Evolutionary conservation across 495 filamentous ascomycete species (phyloP).

Genomic region (Penicillium macrosclerotiorum): DNA sequence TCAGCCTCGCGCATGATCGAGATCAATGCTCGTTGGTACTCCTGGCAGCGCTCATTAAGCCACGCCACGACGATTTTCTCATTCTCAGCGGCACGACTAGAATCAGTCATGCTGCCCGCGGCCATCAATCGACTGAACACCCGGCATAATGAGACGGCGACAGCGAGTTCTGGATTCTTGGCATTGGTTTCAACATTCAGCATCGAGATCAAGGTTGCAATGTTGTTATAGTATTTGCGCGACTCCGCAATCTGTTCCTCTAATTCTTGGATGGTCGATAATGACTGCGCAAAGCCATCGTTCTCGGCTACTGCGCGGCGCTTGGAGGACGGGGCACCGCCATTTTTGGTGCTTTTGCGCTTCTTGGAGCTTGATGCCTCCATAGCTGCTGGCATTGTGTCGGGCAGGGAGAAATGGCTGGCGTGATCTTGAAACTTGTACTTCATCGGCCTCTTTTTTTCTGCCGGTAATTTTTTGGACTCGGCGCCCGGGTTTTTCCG

Average conservation of each 20-base stretch:
- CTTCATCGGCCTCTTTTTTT: constrained; percentile 26
- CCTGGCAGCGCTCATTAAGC: constrained; percentile 70
- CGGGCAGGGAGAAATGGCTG: constrained; percentile 1
- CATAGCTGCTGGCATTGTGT: constrained; percentile 29
- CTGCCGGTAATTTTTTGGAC: constrained; percentile 30
- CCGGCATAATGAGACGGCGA: constrained; percentile 79
- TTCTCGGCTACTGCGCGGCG: constrained; percentile 44
- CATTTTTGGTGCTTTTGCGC: constrained; percentile 40
- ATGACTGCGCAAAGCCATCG: constrained; percentile 45
- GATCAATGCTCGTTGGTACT: constrained; percentile 61
- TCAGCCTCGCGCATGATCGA: constrained; percentile 54
- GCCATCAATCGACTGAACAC: constrained; percentile 84
- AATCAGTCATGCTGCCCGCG: constrained; percentile 65
- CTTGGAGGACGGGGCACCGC: constrained; percentile 37
- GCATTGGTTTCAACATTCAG: constrained; percentile 47
- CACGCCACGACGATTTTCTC: constrained; percentile 73
- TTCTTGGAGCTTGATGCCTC: constrained; percentile 37
- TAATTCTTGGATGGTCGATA: constrained; percentile 62
- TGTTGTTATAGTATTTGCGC: constrained; percentile 89
- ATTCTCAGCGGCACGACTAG: constrained; percentile 61
- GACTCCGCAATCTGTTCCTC: constrained; percentile 80
- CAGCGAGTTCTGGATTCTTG: constrained; percentile 51
- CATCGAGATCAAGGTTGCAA: constrained; percentile 66
- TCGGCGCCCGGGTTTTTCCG: constrained; percentile 41
- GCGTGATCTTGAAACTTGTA: constrained; percentile 15